A percentile compares a stretch with the other conserved stretches of the same genome.
These are phyloP conservation scores for Ophiostoma pallidulum DNA, from an alignment of 2,329 filamentous ascomycete species.

Conservation along the genomic window DNA sequence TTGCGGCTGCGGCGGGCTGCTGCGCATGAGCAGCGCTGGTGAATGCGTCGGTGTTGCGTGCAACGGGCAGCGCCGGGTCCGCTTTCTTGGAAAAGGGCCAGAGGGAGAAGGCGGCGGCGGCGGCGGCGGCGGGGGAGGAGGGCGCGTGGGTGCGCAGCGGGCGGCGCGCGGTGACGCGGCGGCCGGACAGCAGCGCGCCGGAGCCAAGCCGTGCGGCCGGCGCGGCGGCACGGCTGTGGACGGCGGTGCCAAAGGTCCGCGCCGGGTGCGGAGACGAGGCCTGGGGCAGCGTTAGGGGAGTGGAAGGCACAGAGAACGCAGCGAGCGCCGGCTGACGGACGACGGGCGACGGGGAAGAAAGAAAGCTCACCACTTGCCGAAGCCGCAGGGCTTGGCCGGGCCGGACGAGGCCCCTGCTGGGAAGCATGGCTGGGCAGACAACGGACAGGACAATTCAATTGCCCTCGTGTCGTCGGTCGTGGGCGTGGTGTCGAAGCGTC, in stretches of 20 bases:
- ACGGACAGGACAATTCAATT: not conserved
- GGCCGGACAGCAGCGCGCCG: slow-evolving; percentile 10
- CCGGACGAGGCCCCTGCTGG: slow-evolving; percentile 42
- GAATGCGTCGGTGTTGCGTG: not conserved
- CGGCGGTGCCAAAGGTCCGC: slow-evolving; percentile 22
- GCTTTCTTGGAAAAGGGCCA: slow-evolving; percentile 11
- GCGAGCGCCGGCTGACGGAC: too few relatives aligned
- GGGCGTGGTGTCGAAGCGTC: not conserved
- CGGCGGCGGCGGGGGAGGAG: slow-evolving; percentile 13
- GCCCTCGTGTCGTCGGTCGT: not conserved
- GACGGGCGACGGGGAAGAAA: too few relatives aligned
- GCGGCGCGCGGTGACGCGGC: slow-evolving; percentile 6
- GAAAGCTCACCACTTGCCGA: slow-evolving; percentile 28
- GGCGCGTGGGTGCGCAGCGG: not conserved
- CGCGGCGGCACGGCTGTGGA: slow-evolving; percentile 17
- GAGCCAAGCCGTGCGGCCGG: not conserved
- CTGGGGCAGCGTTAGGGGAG: too few relatives aligned
- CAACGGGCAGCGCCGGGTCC: not conserved
- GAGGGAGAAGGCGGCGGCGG: slow-evolving; percentile 16
- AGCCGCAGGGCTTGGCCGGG: slow-evolving; percentile 34
- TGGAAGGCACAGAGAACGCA: too few relatives aligned
- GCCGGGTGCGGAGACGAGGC: too few relatives aligned
- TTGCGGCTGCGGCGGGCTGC: not conserved
- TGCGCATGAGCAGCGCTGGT: not conserved
- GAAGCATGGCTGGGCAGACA: slow-evolving; percentile 37